phyloP scores from a whole-genome alignment of 208 protist species.

The Leishmania amazonensis region DNA sequence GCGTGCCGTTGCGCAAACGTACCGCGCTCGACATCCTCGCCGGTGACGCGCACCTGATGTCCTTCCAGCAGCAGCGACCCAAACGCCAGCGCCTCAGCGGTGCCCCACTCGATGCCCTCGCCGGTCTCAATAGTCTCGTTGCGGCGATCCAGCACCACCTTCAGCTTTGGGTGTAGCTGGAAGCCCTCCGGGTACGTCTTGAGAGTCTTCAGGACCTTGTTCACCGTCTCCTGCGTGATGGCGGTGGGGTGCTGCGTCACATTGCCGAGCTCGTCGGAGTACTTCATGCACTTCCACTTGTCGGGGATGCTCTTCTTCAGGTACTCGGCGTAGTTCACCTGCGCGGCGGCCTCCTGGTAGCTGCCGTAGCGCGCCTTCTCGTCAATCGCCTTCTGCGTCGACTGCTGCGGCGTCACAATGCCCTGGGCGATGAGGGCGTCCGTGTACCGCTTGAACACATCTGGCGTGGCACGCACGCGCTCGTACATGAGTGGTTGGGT shows the following conservation, averaged over 20 bases:
- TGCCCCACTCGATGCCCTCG: conserved; percentile 93
- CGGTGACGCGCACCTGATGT: conserved; percentile 93
- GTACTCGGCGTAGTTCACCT: conserved; percentile 86
- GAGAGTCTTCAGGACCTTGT: conserved; percentile 63
- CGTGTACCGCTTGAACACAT: conserved; percentile 89
- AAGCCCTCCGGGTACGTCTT: conserved; percentile 82
- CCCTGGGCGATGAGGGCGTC: conserved; percentile 78
- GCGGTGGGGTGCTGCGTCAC: conserved; percentile 69
- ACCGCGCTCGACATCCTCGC: conserved; percentile 97
- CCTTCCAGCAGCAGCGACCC: conserved; percentile 95
- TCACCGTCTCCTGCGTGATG: conserved; percentile 56
- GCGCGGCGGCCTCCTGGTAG: conserved; percentile 60
- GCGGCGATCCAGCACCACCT: conserved; percentile 78
- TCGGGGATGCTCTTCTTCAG: conserved; percentile 71
- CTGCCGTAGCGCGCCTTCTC: conserved; percentile 84
- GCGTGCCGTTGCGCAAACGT: conserved; percentile 98
- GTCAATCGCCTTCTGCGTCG: conserved; percentile 69
- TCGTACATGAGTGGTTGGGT: conserved; percentile 98
- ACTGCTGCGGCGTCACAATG: conserved; percentile 70
- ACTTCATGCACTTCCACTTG: conserved; percentile 74
- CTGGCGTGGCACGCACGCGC: conserved; percentile 81
- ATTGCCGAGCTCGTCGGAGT: conserved; percentile 77
- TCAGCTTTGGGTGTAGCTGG: conserved; percentile 79
- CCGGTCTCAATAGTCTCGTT: conserved; percentile 73
- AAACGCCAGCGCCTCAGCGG: conserved; percentile 96